A percentile compares a stretch with the other conserved stretches of the same genome.
phyloP scores from a whole-genome alignment of 768 basidiomycete species.

The Serendipita indica region DNA sequence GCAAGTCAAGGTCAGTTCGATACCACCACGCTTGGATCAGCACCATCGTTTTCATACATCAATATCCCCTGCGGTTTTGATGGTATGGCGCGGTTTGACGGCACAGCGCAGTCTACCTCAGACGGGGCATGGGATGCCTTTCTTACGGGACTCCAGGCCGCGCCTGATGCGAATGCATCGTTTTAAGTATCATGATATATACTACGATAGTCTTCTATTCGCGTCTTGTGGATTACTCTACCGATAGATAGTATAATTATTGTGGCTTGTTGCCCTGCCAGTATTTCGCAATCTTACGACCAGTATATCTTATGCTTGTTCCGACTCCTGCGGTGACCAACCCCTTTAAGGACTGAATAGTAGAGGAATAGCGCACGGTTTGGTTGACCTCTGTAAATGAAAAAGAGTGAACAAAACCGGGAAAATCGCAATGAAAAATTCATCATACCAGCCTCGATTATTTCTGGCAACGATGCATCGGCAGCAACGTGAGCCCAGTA shows the following conservation, averaged over 20 bases:
- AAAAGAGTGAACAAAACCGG: neutral
- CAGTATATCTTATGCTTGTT: slow-evolving; percentile 62
- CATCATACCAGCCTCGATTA: slow-evolving; percentile 38
- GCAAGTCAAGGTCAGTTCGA: neutral
- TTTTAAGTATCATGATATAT: neutral
- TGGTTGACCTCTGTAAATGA: slow-evolving; percentile 45
- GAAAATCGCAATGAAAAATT: neutral
- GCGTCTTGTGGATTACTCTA: too few species aligned
- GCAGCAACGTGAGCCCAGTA: slow-evolving; percentile 64
- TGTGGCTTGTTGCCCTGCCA: slow-evolving; percentile 29
- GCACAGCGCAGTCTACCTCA: neutral
- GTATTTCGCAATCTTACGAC: slow-evolving; percentile 78
- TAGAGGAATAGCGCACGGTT: slow-evolving; percentile 66
- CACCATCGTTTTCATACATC: neutral
- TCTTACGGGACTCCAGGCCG: neutral
- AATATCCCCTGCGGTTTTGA: neutral
- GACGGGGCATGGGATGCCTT: neutral
- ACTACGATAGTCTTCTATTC: too few species aligned
- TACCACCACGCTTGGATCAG: neutral
- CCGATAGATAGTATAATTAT: slow-evolving; percentile 2
- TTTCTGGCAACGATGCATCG: slow-evolving; percentile 38
- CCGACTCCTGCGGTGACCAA: slow-evolving; percentile 64
- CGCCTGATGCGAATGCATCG: neutral
- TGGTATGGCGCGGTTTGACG: neutral
- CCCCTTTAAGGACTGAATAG: slow-evolving; percentile 75